phyloP scores from a whole-genome alignment of 2,329 filamentous ascomycete genomes.

The Coniochaeta hoffmannii region DNA sequence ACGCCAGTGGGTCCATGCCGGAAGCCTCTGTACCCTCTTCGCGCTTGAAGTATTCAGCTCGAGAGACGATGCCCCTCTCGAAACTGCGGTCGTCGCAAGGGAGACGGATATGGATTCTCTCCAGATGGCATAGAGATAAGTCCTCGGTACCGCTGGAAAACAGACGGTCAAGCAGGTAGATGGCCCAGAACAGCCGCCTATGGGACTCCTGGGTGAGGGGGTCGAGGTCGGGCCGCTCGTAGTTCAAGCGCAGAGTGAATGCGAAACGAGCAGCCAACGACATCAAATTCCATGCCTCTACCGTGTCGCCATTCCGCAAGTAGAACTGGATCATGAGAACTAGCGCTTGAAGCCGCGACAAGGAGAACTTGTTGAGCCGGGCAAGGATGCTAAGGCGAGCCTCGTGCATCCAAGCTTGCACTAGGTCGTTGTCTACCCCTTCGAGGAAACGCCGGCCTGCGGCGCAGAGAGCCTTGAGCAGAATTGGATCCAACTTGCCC shows the following conservation, averaged over 20 bases:
- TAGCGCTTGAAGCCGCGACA: background rate
- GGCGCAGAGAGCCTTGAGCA: background rate
- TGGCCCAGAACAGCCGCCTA: background rate
- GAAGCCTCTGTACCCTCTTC: background rate
- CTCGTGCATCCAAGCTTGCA: background rate
- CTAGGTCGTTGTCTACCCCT: background rate
- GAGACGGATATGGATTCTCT: background rate
- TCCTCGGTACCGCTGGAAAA: background rate
- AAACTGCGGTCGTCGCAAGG: background rate
- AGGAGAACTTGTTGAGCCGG: background rate
- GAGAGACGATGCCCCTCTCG: background rate
- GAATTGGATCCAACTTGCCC: background rate
- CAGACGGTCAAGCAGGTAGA: background rate
- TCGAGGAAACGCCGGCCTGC: background rate
- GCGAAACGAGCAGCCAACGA: background rate
- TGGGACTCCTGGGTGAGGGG: background rate
- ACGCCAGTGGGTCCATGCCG: background rate
- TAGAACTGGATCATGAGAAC: background rate
- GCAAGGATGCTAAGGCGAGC: background rate
- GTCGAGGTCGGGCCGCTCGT: background rate
- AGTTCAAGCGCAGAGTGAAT: background rate
- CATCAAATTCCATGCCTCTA: background rate
- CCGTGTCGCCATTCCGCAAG: background rate
- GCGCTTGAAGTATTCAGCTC: background rate
- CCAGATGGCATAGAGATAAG: background rate